Percentiles rank a stretch among this genome's conserved stretches.
Conservation (phyloP, 257 asterid species). For the Cordia subcordata region DNA sequence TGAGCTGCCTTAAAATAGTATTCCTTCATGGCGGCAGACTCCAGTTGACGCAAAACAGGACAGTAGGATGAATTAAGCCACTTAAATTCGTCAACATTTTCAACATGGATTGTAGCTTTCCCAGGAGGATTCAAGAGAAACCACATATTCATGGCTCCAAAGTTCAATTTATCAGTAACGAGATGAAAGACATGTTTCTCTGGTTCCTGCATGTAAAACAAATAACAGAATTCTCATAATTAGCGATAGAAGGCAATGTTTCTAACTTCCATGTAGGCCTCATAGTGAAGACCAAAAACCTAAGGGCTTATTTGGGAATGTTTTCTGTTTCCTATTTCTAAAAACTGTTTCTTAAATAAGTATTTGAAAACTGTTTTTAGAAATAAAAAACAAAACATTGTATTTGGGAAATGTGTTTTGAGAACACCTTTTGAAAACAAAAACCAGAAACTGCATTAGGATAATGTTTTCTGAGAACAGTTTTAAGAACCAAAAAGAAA, state of each 20-base stretch:
- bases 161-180: conserved; percentile 94
- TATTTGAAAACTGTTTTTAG: no score
- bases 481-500: no score
- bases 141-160: conserved; percentile 99
- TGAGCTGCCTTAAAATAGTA: conserved; percentile 96
- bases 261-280: no score
- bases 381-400: no score
- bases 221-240: not conserved
- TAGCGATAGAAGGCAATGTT: not conserved
- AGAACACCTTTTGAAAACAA: no score
- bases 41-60: conserved; percentile 84
- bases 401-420: no score
- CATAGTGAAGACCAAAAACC: no score
- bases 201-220: conserved; percentile 69
- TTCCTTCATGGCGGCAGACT: conserved; percentile 96
- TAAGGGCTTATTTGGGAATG: no score
- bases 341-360: no score
- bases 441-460: no score
- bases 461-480: no score
- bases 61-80: conserved; percentile 98
- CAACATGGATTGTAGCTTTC: conserved; percentile 92
- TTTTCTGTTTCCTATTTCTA: no score
- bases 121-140: conserved; percentile 97
- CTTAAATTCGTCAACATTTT: conserved; percentile 92
- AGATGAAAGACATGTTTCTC: conserved; percentile 95